Conservation (phyloP, 139 green algal species). For the Zygnema cylindricum region DNA sequence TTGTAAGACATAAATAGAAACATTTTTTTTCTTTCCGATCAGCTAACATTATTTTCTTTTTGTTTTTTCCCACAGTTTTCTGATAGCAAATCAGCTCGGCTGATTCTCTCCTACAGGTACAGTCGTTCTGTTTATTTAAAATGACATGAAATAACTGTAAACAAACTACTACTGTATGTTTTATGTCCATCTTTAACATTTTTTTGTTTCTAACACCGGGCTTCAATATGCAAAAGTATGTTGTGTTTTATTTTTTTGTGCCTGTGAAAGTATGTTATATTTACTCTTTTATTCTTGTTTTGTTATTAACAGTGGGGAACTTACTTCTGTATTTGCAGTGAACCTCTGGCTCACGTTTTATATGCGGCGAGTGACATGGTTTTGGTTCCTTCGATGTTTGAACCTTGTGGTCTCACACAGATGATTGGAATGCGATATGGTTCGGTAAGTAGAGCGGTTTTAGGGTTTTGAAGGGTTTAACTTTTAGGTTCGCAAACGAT, state of each 20-base stretch:
- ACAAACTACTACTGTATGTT: too few species aligned
- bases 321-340: slow-evolving; percentile 84
- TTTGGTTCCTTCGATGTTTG: slow-evolving; percentile 95
- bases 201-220: background rate
- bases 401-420: slow-evolving; percentile 95
- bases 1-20: too few species aligned
- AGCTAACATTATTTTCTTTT: background rate
- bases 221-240: background rate
- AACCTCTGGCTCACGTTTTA: slow-evolving; percentile 84
- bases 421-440: slow-evolving; percentile 81
- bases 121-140: too few species aligned
- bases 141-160: too few species aligned
- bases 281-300: background rate
- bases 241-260: background rate
- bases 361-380: slow-evolving; percentile 91
- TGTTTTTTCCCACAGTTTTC: slow-evolving; percentile 12
- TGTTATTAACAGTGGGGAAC: background rate
- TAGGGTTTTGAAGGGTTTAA: too few species aligned
- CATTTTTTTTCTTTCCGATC: too few species aligned
- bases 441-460: too few species aligned
- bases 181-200: too few species aligned
- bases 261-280: background rate
- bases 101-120: slow-evolving; percentile 40
- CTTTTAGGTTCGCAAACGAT: too few species aligned
- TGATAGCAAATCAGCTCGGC: background rate